Conservation (phyloP, 1,139 yeast species). For the Dujonia santamariae region DNA sequence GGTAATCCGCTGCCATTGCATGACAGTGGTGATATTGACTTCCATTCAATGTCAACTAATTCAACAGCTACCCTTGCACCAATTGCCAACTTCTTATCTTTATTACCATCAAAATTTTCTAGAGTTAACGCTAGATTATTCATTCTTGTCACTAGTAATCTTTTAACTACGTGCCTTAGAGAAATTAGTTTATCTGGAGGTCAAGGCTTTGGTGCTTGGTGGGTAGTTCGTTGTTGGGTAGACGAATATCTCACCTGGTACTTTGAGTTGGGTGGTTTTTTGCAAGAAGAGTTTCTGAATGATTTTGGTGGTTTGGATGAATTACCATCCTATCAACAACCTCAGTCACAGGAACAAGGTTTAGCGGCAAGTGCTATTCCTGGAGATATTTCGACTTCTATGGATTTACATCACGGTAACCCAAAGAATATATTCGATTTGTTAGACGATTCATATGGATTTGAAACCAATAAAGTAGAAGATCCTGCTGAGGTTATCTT, state of each 20-base stretch:
- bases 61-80: conserved; percentile 12
- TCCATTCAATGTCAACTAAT: too few species aligned
- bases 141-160: conserved; percentile 50
- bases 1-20: conserved; percentile 9
- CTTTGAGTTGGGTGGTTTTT: conserved; percentile 68
- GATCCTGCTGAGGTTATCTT: conserved; percentile 40
- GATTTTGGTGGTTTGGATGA: background rate
- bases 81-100: conserved; percentile 25
- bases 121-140: conserved; percentile 55
- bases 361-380: background rate
- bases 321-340: background rate
- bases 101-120: conserved; percentile 47
- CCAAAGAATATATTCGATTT: conserved; percentile 22
- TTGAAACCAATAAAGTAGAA: conserved; percentile 50
- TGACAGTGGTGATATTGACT: too few species aligned
- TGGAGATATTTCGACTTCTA: background rate
- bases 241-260: conserved; percentile 71
- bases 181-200: conserved; percentile 62
- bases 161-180: conserved; percentile 62
- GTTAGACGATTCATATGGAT: conserved; percentile 23
- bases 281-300: conserved; percentile 29
- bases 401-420: background rate
- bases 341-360: background rate
- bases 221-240: conserved; percentile 75
- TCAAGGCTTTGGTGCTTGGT: conserved; percentile 71